Base-by-base conservation (phyloP, 2,329 filamentous ascomycete genomes). In the Penicillium italicum region DNA sequence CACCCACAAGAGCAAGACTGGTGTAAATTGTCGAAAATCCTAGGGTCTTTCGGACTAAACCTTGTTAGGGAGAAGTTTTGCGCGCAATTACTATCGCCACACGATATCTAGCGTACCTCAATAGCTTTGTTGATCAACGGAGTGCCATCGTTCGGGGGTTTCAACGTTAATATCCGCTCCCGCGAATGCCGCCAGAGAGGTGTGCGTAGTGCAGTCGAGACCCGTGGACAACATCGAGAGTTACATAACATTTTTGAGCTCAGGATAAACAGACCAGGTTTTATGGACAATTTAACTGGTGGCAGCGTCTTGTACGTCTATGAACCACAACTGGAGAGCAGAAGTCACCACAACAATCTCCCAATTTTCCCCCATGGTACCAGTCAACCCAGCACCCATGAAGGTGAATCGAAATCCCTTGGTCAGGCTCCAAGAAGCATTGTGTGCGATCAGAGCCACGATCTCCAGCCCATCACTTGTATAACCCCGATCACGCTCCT, bases 391-490 rank as follows among this genome's bases (percentile, higher is more conserved):
- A 16, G 37, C 45, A 1, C 56, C 49, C 52, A 52, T 44, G 11
- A 56, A 62, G 2, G 54, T 31, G 14, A 62, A 54, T 4, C 49
- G 38, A 22, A 62, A 52, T 5, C 49, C 40, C 16, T 56, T 62
- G 1, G 45, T 54, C 56, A 59, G 52, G 40, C 56, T 57, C 50
- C 49, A 57, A 7, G 58, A 61, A 22, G 49, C 44, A 30, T 59
- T 61, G 28, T 60, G 53, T 12, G 61, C 56, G 10, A 60, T 38
- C 3, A 61, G 16, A 11, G 57, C 59, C 7, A 63, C 46, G 9
- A 62, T 44, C 30, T 63, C 56, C n/a, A 52, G 16, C 6, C 59
- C 47, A 43, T 60, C 48, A 20, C 59, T 61, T 4, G 57, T 50
- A 44, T 58, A 37, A 5, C 53, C 55, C 4, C 11, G 12, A 12